phyloP scores from a whole-genome alignment of 2,329 filamentous ascomycete genomes.

The Onygenales sp. region DNA sequence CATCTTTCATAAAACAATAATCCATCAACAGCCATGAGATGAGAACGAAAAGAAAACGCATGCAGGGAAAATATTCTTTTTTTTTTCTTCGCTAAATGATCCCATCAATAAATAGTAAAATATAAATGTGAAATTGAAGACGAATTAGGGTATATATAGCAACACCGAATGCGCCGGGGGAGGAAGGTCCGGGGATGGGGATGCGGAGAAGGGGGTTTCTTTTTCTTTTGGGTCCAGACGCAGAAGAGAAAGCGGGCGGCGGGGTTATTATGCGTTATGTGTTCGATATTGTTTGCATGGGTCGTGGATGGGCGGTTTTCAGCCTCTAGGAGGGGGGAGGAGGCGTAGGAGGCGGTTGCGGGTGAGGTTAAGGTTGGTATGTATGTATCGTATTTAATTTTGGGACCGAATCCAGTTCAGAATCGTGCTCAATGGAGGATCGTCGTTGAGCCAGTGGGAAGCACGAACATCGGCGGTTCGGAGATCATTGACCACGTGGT shows the following conservation, averaged over 20 bases:
- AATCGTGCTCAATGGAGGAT: conserved; percentile 46
- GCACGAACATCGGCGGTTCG: conserved; percentile 45
- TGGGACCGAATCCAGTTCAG: conserved; percentile 34
- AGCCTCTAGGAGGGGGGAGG: too few species aligned
- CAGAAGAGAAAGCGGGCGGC: neutral
- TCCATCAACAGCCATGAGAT: too few species aligned
- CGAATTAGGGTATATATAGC: conserved; percentile 2
- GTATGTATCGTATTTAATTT: conserved; percentile 12
- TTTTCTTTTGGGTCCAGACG: neutral
- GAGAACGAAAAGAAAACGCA: too few species aligned
- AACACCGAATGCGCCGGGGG: neutral
- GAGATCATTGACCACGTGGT: conserved; percentile 46
- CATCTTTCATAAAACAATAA: too few species aligned
- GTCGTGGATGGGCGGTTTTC: neutral
- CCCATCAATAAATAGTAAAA: neutral
- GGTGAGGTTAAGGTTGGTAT: too few species aligned
- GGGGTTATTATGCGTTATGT: neutral
- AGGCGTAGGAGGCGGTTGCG: too few species aligned
- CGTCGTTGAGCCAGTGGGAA: conserved; percentile 53
- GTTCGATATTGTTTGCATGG: neutral
- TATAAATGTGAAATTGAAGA: neutral
- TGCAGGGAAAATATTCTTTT: too few species aligned
- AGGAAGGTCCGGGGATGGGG: neutral
- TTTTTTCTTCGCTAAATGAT: too few species aligned
- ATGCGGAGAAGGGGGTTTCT: too few species aligned